phyloP scores from a whole-genome alignment of 108 stramenopile genomes.

The Epipyxis sp. region DNA sequence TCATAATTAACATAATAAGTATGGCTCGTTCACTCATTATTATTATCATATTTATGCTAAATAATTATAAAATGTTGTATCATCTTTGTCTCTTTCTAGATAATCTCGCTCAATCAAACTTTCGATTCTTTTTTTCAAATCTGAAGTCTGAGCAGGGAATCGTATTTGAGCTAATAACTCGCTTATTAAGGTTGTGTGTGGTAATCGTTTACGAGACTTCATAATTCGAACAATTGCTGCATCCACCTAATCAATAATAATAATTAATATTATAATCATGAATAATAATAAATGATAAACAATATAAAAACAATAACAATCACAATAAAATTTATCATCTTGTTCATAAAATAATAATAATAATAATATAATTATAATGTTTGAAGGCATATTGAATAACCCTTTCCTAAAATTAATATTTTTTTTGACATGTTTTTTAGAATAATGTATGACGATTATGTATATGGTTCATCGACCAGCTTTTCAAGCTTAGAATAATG shows the following conservation, averaged over 20 bases:
- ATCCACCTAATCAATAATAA: slow-evolving; percentile 58
- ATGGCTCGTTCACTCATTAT: neutral
- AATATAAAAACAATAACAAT: too few relatives aligned
- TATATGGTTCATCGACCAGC: too few relatives aligned
- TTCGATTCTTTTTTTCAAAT: slow-evolving; percentile 94
- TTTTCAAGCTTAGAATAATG: too few relatives aligned
- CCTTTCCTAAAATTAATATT: too few relatives aligned
- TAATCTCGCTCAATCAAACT: slow-evolving; percentile 96
- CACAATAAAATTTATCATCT: too few relatives aligned
- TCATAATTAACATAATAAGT: too few relatives aligned
- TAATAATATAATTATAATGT: too few relatives aligned
- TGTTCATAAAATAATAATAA: too few relatives aligned
- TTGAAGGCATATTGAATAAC: too few relatives aligned
- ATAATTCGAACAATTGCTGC: slow-evolving; percentile 93
- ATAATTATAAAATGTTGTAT: slow-evolving; percentile 87
- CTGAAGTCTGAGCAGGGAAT: slow-evolving; percentile 72
- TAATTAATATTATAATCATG: neutral
- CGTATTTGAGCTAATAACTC: slow-evolving; percentile 86
- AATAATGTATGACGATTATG: too few relatives aligned
- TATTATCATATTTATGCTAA: slow-evolving; percentile 77
- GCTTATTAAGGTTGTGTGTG: slow-evolving; percentile 74
- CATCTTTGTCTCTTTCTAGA: slow-evolving; percentile 82
- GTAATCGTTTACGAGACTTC: slow-evolving; percentile 93
- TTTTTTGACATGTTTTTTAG: too few relatives aligned
- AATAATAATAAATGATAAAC: slow-evolving; percentile 54